A percentile compares a stretch with the other conserved stretches of the same genome.
Conservation (phyloP, 192 early-diverging fungal genomes). For the Chytriomyces sp. region DNA sequence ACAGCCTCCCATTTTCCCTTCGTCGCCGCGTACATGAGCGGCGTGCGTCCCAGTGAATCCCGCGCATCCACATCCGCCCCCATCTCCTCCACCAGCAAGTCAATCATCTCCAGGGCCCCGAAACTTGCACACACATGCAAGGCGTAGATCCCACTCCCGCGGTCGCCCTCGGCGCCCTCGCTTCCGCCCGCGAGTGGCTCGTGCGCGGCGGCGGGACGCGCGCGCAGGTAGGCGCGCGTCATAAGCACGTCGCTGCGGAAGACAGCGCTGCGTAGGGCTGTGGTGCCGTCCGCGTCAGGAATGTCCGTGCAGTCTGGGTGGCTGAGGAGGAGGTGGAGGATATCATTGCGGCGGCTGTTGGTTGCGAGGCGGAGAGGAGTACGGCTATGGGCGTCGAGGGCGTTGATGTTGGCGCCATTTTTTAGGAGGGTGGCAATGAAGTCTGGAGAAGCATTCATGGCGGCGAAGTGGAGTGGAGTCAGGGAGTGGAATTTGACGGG, state of each 20-base stretch:
- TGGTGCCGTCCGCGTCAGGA: slow-evolving; percentile 26
- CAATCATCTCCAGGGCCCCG: slow-evolving; percentile 19
- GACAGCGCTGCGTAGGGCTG: slow-evolving; percentile 20
- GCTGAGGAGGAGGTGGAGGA: slow-evolving; percentile 7
- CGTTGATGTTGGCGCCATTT: slow-evolving; percentile 28
- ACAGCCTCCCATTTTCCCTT: slow-evolving; percentile 31
- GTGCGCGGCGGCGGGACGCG: not conserved
- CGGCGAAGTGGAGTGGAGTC: slow-evolving; percentile 32
- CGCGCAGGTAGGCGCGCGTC: slow-evolving; percentile 1
- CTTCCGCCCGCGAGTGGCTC: not conserved
- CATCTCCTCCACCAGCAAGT: slow-evolving; percentile 14
- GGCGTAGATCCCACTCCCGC: slow-evolving; percentile 8
- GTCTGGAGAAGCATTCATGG: slow-evolving; percentile 29
- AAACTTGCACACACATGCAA: slow-evolving; percentile 29
- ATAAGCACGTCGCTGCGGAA: slow-evolving; percentile 14
- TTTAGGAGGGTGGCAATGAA: slow-evolving; percentile 2
- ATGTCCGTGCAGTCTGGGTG: slow-evolving; percentile 9
- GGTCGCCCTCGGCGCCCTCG: slow-evolving; percentile 8
- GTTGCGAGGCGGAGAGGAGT: slow-evolving; percentile 31
- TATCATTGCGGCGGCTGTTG: slow-evolving; percentile 14
- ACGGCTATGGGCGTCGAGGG: slow-evolving; percentile 18
- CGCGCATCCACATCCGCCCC: slow-evolving; percentile 19
- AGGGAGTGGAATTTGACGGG: slow-evolving; percentile 25
- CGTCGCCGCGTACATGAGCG: slow-evolving; percentile 38
- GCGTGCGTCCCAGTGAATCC: slow-evolving; percentile 24